Base-by-base conservation (phyloP, 768 basidiomycete genomes). In the Panaeolus papilionaceus region DNA sequence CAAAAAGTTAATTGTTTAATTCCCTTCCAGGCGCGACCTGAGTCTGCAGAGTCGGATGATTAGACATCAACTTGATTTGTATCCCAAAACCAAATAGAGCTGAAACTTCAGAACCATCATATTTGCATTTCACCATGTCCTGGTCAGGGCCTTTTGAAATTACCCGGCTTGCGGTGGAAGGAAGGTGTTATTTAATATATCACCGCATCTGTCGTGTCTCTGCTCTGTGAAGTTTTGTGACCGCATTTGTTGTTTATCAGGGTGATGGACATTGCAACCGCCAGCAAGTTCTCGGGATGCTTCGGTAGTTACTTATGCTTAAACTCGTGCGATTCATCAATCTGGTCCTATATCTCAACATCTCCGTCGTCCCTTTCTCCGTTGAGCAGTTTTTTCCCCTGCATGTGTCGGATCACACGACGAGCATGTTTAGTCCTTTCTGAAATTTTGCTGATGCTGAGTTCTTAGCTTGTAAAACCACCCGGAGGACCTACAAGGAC, bases 331-430 rank as follows among this genome's bases (percentile, higher is more conserved):
- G 20, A 37, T 33, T 6, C 14, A n/a, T 18, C 18, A 47, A 8
- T 42, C 23, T 23, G 49, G 26, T 28, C 8, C 49, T 47, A 8
- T 16, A 58, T 58, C 26, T 23, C 26, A 58, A 58, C 54, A 7
- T 58, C 54, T 14, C 54, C 28, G 54, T 58, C 54, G 54, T 58
- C 54, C 54, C 54, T 58, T 58, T 58, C 54, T 58, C 54, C 54
- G 33, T 58, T 58, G 28, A 58, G 54, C 26, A 2, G 4, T 58
- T 33, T 58, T 33, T 58, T 23, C 20, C 6, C 33, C 49, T 40
- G 9, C 39, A 40, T 40, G 7, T 37, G 26, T 58, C 54, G 54
- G 54, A 58, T 58, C 54, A 58, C 54, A 58, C 4, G 8, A 3
- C 37, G 28, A 28, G 54, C 28, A 58, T 58, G 54, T 33, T 58